These are phyloP conservation scores for Myrica gale DNA, from an alignment of 306 rosid genomes.

Conservation along the genomic window DNA sequence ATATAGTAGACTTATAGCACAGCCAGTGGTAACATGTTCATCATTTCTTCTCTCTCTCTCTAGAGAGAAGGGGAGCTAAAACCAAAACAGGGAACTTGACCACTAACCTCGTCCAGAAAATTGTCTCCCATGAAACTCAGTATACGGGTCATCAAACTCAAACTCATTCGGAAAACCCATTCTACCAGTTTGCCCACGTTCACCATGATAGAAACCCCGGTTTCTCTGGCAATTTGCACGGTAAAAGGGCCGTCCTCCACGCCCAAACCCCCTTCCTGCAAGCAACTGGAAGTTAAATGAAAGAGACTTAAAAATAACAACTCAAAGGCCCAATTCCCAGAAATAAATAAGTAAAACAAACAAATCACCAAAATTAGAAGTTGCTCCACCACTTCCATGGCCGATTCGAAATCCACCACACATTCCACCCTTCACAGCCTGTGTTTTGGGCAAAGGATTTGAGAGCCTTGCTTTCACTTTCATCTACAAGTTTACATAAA, in stretches of 20 bases:
- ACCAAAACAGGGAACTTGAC: constrained; percentile 15
- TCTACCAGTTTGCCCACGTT: constrained; percentile 50
- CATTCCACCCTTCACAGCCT: constrained; percentile 77
- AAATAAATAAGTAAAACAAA: constrained; percentile 12
- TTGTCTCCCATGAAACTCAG: constrained; percentile 57
- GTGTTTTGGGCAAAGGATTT: constrained; percentile 85
- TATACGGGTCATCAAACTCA: constrained; percentile 35
- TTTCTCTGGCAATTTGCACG: constrained; percentile 45
- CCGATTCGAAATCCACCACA: constrained; percentile 81
- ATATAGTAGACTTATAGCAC: background rate
- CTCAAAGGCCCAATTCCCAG: constrained; percentile 20
- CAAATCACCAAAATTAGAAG: constrained; percentile 48
- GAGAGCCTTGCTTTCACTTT: constrained; percentile 87
- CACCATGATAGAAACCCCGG: constrained; percentile 47
- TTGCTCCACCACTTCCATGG: constrained; percentile 42
- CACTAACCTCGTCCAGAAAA: constrained; percentile 45
- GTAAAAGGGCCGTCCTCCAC: constrained; percentile 41
- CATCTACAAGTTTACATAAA: constrained; percentile 34
- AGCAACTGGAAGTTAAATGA: constrained; percentile 6
- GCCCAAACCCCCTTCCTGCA: constrained; percentile 59
- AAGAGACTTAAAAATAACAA: constrained; percentile 12
- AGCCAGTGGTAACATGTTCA: background rate
- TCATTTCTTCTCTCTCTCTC: background rate
- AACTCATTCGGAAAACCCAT: constrained; percentile 37
- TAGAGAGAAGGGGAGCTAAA: background rate